Conservation (phyloP, 2,329 filamentous ascomycete species). For the Orbilia blumenaviensis region DNA sequence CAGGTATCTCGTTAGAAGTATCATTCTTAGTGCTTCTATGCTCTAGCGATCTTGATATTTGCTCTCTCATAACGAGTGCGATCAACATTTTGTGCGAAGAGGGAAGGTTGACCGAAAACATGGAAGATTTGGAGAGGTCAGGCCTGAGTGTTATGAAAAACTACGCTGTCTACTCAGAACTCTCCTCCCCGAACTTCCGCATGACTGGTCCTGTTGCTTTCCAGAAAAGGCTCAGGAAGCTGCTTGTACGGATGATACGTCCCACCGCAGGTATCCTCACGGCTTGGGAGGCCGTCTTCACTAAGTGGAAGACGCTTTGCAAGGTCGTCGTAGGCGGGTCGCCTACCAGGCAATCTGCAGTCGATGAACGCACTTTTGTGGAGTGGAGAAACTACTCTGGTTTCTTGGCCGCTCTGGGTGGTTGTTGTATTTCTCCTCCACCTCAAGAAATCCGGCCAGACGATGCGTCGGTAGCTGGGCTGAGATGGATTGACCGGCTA, state of each 20-base stretch:
- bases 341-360: constrained; percentile 60
- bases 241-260: constrained; percentile 70
- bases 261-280: constrained; percentile 73
- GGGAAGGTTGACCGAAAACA: constrained; percentile 67
- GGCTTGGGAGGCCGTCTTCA: constrained; percentile 74
- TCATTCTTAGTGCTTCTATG: constrained; percentile 72
- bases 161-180: constrained; percentile 69
- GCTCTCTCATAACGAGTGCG: constrained; percentile 71
- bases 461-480: constrained; percentile 67
- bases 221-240: constrained; percentile 71
- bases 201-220: constrained; percentile 76
- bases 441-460: constrained; percentile 63
- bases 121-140: constrained; percentile 65
- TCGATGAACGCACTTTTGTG: constrained; percentile 68
- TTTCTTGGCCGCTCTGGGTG: constrained; percentile 73
- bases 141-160: constrained; percentile 69
- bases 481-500: constrained; percentile 73
- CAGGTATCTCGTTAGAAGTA: constrained; percentile 65
- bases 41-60: constrained; percentile 72
- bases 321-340: constrained; percentile 65
- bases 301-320: constrained; percentile 72
- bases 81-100: constrained; percentile 72
- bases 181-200: constrained; percentile 71
- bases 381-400: constrained; percentile 77
- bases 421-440: constrained; percentile 71